phyloP scores from a whole-genome alignment of 2,329 filamentous ascomycete species.

The Tolypocladium tropicale region DNA sequence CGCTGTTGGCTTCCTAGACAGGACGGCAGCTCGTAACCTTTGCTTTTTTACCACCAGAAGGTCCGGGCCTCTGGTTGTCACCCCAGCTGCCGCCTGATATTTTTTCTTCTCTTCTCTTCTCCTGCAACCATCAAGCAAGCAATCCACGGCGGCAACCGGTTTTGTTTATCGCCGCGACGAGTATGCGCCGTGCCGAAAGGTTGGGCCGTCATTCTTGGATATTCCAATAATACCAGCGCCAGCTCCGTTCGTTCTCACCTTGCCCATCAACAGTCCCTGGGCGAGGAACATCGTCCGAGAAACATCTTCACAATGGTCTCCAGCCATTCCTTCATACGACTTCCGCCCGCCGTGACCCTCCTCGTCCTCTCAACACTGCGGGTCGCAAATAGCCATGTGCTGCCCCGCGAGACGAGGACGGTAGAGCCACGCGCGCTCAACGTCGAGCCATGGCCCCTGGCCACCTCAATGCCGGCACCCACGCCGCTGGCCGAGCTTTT shows the following conservation, averaged over 20 bases:
- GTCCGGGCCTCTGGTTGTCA: neutral
- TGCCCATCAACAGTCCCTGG: neutral
- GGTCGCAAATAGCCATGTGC: conserved; percentile 23
- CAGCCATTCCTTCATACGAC: neutral
- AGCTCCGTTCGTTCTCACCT: neutral
- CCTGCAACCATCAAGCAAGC: neutral
- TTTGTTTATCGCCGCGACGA: neutral
- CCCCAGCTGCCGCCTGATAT: neutral
- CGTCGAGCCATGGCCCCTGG: conserved; percentile 26
- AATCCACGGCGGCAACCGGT: neutral
- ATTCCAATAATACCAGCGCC: neutral
- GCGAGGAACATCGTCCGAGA: neutral
- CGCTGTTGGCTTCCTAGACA: neutral
- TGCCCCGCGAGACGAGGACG: conserved; percentile 30
- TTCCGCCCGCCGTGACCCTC: neutral
- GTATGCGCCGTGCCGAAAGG: neutral
- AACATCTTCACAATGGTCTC: neutral
- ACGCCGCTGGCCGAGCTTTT: conserved; percentile 21
- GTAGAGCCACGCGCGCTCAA: conserved; percentile 23
- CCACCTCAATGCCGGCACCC: conserved; percentile 28
- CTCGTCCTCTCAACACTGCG: conserved; percentile 9
- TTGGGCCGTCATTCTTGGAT: neutral
- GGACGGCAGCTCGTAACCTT: neutral
- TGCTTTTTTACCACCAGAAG: neutral
- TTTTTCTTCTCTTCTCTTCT: too few relatives aligned